These are phyloP conservation scores for Aspergillus pseudoterreus DNA, from an alignment of 2,329 filamentous ascomycete species.

Conservation along the genomic window DNA sequence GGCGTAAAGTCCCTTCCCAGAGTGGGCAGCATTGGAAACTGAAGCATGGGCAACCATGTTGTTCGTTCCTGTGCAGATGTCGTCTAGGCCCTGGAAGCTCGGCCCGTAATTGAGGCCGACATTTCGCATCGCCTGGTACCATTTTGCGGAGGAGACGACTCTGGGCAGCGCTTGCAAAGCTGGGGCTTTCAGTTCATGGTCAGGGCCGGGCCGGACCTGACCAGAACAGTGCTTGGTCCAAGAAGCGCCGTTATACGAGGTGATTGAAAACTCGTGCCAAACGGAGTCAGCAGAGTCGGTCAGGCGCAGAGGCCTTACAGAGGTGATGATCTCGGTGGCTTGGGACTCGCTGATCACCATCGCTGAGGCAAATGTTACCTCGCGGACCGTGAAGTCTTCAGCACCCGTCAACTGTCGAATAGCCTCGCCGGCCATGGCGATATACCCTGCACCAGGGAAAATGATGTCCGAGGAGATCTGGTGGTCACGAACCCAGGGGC, in stretches of 20 bases:
- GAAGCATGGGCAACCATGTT: no score
- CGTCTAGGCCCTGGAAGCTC: no score
- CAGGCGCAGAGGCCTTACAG: slow-evolving; percentile 4
- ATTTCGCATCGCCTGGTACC: slow-evolving; percentile 10
- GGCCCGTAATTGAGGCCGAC: no score
- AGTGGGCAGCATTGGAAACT: no score
- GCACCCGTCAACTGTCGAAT: slow-evolving; percentile 10
- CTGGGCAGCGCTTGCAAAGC: neutral
- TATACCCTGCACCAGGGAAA: slow-evolving; percentile 23
- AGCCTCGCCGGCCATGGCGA: slow-evolving; percentile 23
- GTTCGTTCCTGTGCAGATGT: no score
- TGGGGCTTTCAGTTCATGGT: neutral
- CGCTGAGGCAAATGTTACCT: slow-evolving; percentile 11
- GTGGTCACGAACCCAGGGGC: slow-evolving; percentile 31
- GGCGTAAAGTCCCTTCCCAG: no score
- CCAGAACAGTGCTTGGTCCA: slow-evolving; percentile 17
- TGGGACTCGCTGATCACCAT: slow-evolving; percentile 4
- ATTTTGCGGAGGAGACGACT: neutral
- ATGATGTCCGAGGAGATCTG: slow-evolving; percentile 16
- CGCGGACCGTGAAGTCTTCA: slow-evolving; percentile 9
- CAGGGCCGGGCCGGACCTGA: slow-evolving; percentile 4
- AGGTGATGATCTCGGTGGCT: slow-evolving; percentile 13
- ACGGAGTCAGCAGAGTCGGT: slow-evolving; percentile 6
- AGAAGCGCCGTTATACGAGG: slow-evolving; percentile 2
- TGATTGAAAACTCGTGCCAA: slow-evolving; percentile 16